Conservation (phyloP, 768 basidiomycete species). For the Boletus rex-veris region DNA sequence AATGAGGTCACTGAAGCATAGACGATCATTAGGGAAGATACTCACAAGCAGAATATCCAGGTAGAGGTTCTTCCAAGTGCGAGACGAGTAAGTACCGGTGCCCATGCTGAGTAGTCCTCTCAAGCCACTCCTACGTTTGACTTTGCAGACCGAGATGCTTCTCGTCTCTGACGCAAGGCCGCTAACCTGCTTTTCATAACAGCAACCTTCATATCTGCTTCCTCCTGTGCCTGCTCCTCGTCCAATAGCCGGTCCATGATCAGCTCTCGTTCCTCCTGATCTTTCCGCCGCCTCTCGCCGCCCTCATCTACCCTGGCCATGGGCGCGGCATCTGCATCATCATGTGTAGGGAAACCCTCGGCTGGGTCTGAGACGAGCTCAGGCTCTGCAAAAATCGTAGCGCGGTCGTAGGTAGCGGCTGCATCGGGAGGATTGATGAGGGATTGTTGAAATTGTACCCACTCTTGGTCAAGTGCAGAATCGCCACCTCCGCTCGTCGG, state of each 20-base stretch:
- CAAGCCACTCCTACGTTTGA: slow-evolving; percentile 17
- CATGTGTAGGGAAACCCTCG: slow-evolving; percentile 47
- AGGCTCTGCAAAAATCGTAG: slow-evolving; percentile 71
- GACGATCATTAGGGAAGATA: neutral
- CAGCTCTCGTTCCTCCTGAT: slow-evolving; percentile 71
- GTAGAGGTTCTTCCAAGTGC: neutral
- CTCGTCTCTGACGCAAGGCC: slow-evolving; percentile 48
- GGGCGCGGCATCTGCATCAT: slow-evolving; percentile 20
- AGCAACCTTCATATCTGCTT: slow-evolving; percentile 73
- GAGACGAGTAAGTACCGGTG: neutral
- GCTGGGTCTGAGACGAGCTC: slow-evolving; percentile 45
- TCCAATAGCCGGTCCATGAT: slow-evolving; percentile 85
- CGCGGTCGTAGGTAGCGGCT: slow-evolving; percentile 57
- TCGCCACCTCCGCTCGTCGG: slow-evolving; percentile 3
- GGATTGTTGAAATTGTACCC: slow-evolving; percentile 66
- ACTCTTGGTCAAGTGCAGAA: slow-evolving; percentile 61
- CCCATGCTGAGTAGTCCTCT: neutral
- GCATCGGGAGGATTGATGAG: slow-evolving; percentile 45
- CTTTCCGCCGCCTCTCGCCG: slow-evolving; percentile 46
- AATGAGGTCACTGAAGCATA: neutral
- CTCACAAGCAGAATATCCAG: neutral
- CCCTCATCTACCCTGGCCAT: slow-evolving; percentile 29
- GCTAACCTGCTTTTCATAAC: slow-evolving; percentile 65
- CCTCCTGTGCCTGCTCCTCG: slow-evolving; percentile 84
- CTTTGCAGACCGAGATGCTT: slow-evolving; percentile 28